Evolutionary conservation across 2,329 filamentous ascomycete genomes (phyloP), one percentile per base, ranked within the genome.

Genomic region (Taxawa tesnikishii): DNA sequence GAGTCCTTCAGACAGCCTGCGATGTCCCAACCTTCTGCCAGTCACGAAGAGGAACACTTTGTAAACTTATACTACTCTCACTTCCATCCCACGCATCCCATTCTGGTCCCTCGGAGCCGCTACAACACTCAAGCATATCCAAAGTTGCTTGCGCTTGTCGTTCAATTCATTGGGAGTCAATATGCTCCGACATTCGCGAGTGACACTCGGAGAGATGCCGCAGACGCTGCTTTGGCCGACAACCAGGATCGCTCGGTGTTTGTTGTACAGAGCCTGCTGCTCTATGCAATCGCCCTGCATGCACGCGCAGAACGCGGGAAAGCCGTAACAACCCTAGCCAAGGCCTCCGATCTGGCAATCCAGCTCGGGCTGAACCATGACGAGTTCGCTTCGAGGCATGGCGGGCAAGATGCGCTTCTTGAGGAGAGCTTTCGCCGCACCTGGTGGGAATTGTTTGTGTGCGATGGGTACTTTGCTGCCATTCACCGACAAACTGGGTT

Each of bases 361-460:
- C 73, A 84, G 35, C 67, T 94, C 15, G 79, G 80, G 0, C 69
- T 94, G 55, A 76, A 93, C 49, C 73, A 71, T 7, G 65, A 71
- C 29, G 65, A 70, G 0, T 93, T 75, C 51, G 77, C 83, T 1
- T 56, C 65, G 0, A 55, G 67, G 4, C 64, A 83, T 44, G 77
- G 79, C 11, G 62, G 67, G 16, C 73, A 73, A 4, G 72, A 79
- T 37, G 65, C 73, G 0, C 63, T 84, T 2, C 51, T 87, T 3
- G 82, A 88, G 50, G 87, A 94, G 55, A 83, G 79, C 51, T 79
- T 83, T 72, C 72, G 84, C 12, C 69, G 87, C 37, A 94, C 85
- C 2, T 94, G 85, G 85, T 94, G 87, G 87, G 84, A 73, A 45
- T 47, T 83, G 24, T 88, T 79, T 49, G 70, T 83, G n/a, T 70